These are phyloP conservation scores for Pseudopediastrum boryanum DNA, from an alignment of 139 green algal species.

Conservation along the genomic window DNA sequence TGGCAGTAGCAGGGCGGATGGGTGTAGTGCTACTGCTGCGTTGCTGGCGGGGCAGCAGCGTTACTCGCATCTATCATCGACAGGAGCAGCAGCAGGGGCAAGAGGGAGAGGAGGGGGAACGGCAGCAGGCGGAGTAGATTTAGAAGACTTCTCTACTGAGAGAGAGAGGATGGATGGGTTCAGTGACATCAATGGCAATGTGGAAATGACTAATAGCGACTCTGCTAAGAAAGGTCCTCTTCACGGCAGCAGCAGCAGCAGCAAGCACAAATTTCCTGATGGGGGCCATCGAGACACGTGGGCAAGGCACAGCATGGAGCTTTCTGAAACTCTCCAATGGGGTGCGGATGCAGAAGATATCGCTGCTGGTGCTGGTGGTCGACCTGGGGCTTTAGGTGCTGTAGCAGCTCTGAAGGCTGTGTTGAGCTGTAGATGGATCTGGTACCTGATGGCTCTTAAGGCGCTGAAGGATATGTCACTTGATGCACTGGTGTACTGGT, in stretches of 20 bases:
- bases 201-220: neutral
- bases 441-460: constrained; percentile 33
- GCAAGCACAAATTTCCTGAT: too few relatives aligned
- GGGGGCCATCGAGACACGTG: too few relatives aligned
- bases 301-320: too few relatives aligned
- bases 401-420: too few relatives aligned
- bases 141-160: too few relatives aligned
- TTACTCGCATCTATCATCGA: too few relatives aligned
- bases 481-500: constrained; percentile 34
- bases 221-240: neutral
- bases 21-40: neutral
- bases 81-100: neutral
- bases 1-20: neutral
- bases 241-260: constrained; percentile 4
- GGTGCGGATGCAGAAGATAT: too few relatives aligned
- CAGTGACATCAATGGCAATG: neutral
- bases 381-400: neutral
- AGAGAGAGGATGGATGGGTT: too few relatives aligned
- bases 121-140: too few relatives aligned
- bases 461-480: constrained; percentile 33
- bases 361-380: neutral
- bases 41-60: neutral
- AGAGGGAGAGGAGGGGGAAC: too few relatives aligned
- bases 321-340: too few relatives aligned
- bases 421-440: constrained; percentile 15